Evolutionary conservation across 768 basidiomycete species (phyloP), one percentile per base, ranked within the genome.

Genomic region (Russula virescens): DNA sequence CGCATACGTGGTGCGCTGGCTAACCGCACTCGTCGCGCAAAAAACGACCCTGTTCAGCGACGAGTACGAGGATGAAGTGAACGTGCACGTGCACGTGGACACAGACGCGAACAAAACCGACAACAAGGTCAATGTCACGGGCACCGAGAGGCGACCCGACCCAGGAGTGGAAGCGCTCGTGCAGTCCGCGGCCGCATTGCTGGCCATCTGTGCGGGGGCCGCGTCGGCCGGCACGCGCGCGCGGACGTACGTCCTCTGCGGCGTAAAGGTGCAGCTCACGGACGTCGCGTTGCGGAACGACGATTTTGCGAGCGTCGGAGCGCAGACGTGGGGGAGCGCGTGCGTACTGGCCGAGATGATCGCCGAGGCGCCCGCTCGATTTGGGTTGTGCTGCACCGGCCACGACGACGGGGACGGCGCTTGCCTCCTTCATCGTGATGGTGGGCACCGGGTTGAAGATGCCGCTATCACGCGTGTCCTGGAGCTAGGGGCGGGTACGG

Each of bases 321-420:
- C 90, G 28, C 92, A 94, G 74, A 94, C 91, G 0, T 95, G 92
- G 93, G 91, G 91, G 4, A 84, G 87, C 11, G 87, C 90, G 3
- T 91, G 87, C 66, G 82, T 94, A 8, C 78, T 95, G 59, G 83
- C 91, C 0, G 87, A 91, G 70, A 80, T 85, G 74, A 82, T 94
- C 45, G 81, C 81, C 3, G 79, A 84, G 31, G 70, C 77, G 34
- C 88, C 91, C 0, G 69, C 66, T 3, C 65, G 65, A 28, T 91
- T 87, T 69, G 81, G 80, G 10, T 69, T 84, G 4, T 23, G 45
- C n/a, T 31, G 42, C 23, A 40, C 21, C 9, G 23, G 50, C n/a
- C 21, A 8, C 43, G 34, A 35, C 31, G 43, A 23, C 35, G 28
- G n/a, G n/a, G n/a, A 23, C 23, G 38, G 23, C 25, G 19, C 53